Base-by-base conservation (phyloP, 2,329 filamentous ascomycete genomes). In the Fusarium kyushuense region DNA sequence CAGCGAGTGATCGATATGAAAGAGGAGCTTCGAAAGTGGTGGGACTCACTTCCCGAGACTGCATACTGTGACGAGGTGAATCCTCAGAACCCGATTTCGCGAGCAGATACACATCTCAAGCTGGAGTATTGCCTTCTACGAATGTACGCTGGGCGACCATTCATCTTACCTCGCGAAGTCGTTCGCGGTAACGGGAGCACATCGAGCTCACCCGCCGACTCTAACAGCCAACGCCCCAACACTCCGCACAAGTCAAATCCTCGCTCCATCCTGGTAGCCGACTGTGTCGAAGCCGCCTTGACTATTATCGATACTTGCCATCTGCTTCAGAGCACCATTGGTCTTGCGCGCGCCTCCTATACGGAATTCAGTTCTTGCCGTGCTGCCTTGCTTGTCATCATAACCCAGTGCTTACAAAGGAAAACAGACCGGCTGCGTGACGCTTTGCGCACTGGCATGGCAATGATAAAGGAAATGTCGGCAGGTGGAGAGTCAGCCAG, bases 341-440 rank as follows among this genome's bases (percentile, higher is more conserved):
- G 84, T 17, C 82, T 87, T 53, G 84, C 85, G 8, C 81, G 84
- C 30, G 83, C 84, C 4, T 86, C 84, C 0, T 87, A 86, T 67
- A 86, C 84, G 5, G 85, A 87, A 65, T 87, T 86, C 70, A 85
- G 83, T 70, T 83, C 84, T 5, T 86, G 84, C 51, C 84, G 85
- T 41, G 84, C 84, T 12, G 84, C 85, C 11, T 76, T 87, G 8
- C 77, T 87, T 4, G 84, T 86, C 29, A 76, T 81, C 45, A 79
- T 79, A 32, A 79, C 79, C 3, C 79, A 80, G 47, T 80, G 78
- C 43, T 71, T 80, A 36, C 77, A 77, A 40, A 76, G 76, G 57
- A 77, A 76, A 43, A 79, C 78, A 13, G 78, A 80, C 52, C 70
- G 75, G 32, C 78, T 84, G 14, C 81, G 82, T 27, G 80, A 82